phyloP scores from a whole-genome alignment of 306 rosid species.

The Cicer cuneatum region DNA sequence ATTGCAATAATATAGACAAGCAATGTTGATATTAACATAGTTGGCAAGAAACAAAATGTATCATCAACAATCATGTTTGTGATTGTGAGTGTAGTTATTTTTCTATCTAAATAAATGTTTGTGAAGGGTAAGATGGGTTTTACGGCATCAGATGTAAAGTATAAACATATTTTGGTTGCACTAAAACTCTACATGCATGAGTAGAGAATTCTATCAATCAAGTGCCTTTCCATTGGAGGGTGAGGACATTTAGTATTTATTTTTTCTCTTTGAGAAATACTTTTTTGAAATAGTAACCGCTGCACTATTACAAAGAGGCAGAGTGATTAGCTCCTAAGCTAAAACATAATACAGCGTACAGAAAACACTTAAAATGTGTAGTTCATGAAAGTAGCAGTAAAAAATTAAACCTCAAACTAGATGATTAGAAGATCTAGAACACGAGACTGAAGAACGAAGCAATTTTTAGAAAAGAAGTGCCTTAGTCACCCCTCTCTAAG shows the following conservation, averaged over 20 bases:
- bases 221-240: not conserved
- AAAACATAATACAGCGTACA: not conserved
- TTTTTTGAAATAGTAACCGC: not conserved
- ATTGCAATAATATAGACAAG: slow-evolving; percentile 9
- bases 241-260: slow-evolving; percentile 12
- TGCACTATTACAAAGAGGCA: not conserved
- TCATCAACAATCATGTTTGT: slow-evolving; percentile 26
- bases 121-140: slow-evolving; percentile 12
- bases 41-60: slow-evolving; percentile 22
- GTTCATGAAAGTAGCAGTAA: not conserved
- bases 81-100: slow-evolving; percentile 12
- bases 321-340: slow-evolving; percentile 21
- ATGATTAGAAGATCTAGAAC: slow-evolving; percentile 18
- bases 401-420: slow-evolving; percentile 28
- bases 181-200: not conserved
- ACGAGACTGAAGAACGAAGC: slow-evolving; percentile 3
- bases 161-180: slow-evolving; percentile 11
- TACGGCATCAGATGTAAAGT: slow-evolving; percentile 13
- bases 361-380: slow-evolving; percentile 12
- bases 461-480: not conserved
- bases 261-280: not conserved
- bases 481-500: slow-evolving; percentile 9
- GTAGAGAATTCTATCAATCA: not conserved
- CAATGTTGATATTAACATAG: not conserved
- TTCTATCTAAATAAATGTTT: slow-evolving; percentile 21